Evolutionary conservation across 257 asterid genomes (phyloP), one percentile per base, ranked within the genome.

Genomic region (Ballota nigra): DNA sequence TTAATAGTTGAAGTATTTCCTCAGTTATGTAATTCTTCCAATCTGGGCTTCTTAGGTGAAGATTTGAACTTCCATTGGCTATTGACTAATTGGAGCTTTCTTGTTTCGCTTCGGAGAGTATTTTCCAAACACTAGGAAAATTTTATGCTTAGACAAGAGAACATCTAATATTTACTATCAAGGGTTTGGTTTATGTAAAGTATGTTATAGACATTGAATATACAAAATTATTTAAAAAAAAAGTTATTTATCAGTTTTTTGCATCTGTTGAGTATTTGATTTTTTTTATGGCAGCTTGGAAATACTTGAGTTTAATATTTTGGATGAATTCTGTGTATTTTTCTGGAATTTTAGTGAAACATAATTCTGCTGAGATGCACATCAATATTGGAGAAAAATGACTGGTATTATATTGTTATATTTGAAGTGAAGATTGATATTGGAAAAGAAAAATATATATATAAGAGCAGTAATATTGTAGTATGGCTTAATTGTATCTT

Each of bases 41-140:
- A 34, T 24, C 33, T 69, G 64, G 52, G 33, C 49, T 63, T 55
- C 49, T 36, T 53, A 40, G 71, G 70, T 51, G 51, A 40, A 16
- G 24, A 58, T 73, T 58, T 31, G 67, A 29, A 18, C 66, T 36
- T 69, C 70, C 53, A 49, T n/a, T 16, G 51, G 73, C 70, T 65
- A 68, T 56, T 51, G 40, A 75, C 70, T 10, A 18, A 62, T 34
- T 59, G 82, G 70, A 71, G 78, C 8, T 43, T 63, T 2, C 3
- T 77, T 66, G 34, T 70, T 57, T 49, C 64, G 66, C 52, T 72
- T 47, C 28, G 6, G 33, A 36, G 49, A 33, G 38, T 47, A 28
- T 63, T 31, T 36, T 31, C 61, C 26, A 41, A 34, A 15, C 29
- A 5, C 57, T 18, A 57, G 52, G 60, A 55, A 68, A 31, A 33